These are phyloP conservation scores for Coemansia reversa DNA, from an alignment of 192 early-diverging fungal species.

Conservation along the genomic window DNA sequence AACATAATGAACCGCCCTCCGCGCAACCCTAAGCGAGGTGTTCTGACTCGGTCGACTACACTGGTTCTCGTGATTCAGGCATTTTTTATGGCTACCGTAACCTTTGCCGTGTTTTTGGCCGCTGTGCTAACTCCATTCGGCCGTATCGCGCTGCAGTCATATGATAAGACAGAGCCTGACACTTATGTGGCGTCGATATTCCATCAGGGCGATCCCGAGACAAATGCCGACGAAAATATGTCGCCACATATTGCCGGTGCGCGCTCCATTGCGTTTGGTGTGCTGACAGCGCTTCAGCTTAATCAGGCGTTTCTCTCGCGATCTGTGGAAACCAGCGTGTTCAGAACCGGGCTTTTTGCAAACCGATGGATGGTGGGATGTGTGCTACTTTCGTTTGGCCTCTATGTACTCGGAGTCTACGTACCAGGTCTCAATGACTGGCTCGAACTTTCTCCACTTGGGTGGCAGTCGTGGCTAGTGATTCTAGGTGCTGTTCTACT, in stretches of 20 bases:
- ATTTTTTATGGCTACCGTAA: conserved; percentile 62
- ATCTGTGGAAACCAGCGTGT: conserved; percentile 68
- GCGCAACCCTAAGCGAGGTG: conserved; percentile 69
- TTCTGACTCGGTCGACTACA: conserved; percentile 66
- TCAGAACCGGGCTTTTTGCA: conserved; percentile 69
- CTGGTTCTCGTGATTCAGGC: conserved; percentile 73
- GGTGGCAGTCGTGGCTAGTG: conserved; percentile 64
- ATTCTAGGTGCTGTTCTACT: conserved; percentile 59
- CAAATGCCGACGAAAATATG: conserved; percentile 42
- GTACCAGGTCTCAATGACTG: conserved; percentile 64
- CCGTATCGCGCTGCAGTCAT: conserved; percentile 25
- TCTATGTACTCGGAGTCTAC: conserved; percentile 80
- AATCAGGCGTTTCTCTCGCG: conserved; percentile 84
- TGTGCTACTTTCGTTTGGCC: conserved; percentile 66
- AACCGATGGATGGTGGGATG: conserved; percentile 83
- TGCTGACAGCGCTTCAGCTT: conserved; percentile 85
- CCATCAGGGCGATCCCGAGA: conserved; percentile 45
- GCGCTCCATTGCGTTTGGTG: conserved; percentile 65
- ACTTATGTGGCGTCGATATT: conserved; percentile 47
- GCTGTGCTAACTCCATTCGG: conserved; percentile 55
- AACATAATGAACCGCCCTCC: conserved; percentile 85
- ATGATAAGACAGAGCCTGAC: conserved; percentile 20
- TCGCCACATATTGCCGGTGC: conserved; percentile 52
- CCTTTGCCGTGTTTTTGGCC: conserved; percentile 63
- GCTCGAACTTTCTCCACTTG: conserved; percentile 60